Base-by-base conservation (phyloP, 306 rosid genomes). In the Lotus japonicus region DNA sequence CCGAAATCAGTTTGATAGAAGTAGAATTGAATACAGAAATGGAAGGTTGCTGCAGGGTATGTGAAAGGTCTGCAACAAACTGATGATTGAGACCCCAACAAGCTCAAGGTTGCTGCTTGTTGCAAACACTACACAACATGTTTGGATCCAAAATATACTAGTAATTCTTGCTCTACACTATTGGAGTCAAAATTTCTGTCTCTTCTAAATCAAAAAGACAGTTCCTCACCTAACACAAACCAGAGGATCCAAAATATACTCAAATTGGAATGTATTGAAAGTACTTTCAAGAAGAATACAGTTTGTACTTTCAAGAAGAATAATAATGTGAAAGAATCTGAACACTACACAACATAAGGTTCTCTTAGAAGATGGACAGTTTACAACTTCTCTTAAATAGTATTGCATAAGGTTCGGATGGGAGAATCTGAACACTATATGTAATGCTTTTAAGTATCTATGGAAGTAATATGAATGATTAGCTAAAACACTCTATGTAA, bases 61-160 rank as follows among this genome's bases (percentile, higher is more conserved):
- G 99, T 95, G 7, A 77, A 58, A 77, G 99, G 97, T 26, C 83
- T 95, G 7, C 99, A 95, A 74, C 88, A 90, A 73, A 83, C 87
- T 1, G 96, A 86, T 46, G 87, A 78, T 57, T 80, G 72, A 6
- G 81, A 88, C 49, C 11, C 91, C 0, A 70, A 81, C 72, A 79
- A 85, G 78, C 99, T 95, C n/a, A 95, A 95, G 80, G 99, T 95
- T 78, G 99, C 99, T 18, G 99, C 99, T 26, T 95, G 99, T 53
- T 95, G 99, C 75, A 95, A 95, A 77, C 99, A 95, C 65, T 95
- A 95, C 33, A 95, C 99, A 11, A 97, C 97, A 55, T 95, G 90
- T 64, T n/a, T n/a, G n/a, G n/a, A n/a, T n/a, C n/a, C n/a, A n/a
- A n/a, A n/a, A n/a, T n/a, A n/a, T 45, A 21, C 10, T 12, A 9